Evolutionary conservation across 352 stramenopile genomes (phyloP).

Genomic region (Pythium guiyangense): DNA sequence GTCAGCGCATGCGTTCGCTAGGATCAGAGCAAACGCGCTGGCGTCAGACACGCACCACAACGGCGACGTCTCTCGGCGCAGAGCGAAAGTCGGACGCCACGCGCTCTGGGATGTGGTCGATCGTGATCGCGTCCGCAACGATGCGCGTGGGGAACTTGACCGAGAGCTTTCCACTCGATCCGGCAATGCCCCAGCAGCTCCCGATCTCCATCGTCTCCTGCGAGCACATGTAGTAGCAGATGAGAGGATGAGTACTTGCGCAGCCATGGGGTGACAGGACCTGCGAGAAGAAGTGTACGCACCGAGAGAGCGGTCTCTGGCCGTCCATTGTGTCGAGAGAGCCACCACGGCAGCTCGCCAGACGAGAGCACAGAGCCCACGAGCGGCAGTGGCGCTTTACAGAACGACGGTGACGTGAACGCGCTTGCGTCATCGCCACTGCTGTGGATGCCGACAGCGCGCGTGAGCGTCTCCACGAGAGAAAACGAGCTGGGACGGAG

Average conservation of each 20-base stretch:
- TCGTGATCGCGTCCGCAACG: constrained; percentile 55
- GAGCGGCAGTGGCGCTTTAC: constrained; percentile 30
- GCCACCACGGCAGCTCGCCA: constrained; percentile 63
- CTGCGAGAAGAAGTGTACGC: constrained; percentile 7
- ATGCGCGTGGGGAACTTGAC: constrained; percentile 71
- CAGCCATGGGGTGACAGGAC: not conserved
- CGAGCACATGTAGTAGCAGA: not conserved
- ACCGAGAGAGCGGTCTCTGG: constrained; percentile 81
- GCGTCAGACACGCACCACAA: constrained; percentile 33
- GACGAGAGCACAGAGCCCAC: constrained; percentile 34
- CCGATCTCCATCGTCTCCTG: constrained; percentile 85
- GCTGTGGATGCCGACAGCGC: constrained; percentile 24
- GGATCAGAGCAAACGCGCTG: not conserved
- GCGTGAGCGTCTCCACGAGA: constrained; percentile 23
- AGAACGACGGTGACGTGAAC: constrained; percentile 64
- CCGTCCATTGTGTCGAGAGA: constrained; percentile 66
- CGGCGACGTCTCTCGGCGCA: constrained; percentile 55
- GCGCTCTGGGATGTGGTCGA: constrained; percentile 76
- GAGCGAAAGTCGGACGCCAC: constrained; percentile 70
- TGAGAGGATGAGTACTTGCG: not conserved
- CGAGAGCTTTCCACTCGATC: constrained; percentile 55
- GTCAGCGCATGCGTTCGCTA: too few species aligned
- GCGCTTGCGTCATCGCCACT: constrained; percentile 8
- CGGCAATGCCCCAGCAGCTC: constrained; percentile 72
- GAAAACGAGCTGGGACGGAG: constrained; percentile 29